phyloP scores from a whole-genome alignment of 2,329 filamentous ascomycete species.

The Sphaerostilbella broomeana region DNA sequence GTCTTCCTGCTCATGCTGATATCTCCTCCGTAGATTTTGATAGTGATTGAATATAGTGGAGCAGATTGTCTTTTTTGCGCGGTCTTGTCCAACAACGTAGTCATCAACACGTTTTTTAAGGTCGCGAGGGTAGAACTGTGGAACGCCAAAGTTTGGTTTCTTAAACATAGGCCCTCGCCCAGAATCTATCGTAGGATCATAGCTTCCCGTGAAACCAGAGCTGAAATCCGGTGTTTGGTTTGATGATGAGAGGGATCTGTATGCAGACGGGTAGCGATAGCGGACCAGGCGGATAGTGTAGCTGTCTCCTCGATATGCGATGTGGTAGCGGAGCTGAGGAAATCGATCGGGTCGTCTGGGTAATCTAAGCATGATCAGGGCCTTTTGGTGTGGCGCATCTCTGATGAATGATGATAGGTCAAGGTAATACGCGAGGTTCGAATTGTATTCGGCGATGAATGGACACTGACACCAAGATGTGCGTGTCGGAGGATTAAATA shows the following conservation, averaged over 20 bases:
- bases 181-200: slow-evolving; percentile 48
- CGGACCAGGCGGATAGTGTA: background rate
- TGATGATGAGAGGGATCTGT: slow-evolving; percentile 21
- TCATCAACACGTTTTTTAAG: slow-evolving; percentile 90
- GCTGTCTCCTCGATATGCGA: background rate
- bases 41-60: slow-evolving; percentile 97
- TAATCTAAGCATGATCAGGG: background rate
- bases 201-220: slow-evolving; percentile 52
- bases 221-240: slow-evolving; percentile 45
- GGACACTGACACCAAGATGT: background rate
- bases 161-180: slow-evolving; percentile 55
- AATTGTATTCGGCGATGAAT: background rate
- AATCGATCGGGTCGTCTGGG: background rate
- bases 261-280: slow-evolving; percentile 23
- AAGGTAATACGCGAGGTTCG: background rate
- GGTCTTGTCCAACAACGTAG: slow-evolving; percentile 93
- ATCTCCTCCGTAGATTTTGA: slow-evolving; percentile 72
- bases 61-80: slow-evolving; percentile 88
- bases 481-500: too few species aligned
- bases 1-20: slow-evolving; percentile 67
- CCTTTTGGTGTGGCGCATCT: background rate
- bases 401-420: background rate
- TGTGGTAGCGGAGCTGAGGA: background rate
- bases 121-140: slow-evolving; percentile 57
- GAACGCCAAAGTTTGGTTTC: slow-evolving; percentile 51